Conservation (phyloP, 805 yeast genomes). For the Ogataea haglerorum region DNA sequence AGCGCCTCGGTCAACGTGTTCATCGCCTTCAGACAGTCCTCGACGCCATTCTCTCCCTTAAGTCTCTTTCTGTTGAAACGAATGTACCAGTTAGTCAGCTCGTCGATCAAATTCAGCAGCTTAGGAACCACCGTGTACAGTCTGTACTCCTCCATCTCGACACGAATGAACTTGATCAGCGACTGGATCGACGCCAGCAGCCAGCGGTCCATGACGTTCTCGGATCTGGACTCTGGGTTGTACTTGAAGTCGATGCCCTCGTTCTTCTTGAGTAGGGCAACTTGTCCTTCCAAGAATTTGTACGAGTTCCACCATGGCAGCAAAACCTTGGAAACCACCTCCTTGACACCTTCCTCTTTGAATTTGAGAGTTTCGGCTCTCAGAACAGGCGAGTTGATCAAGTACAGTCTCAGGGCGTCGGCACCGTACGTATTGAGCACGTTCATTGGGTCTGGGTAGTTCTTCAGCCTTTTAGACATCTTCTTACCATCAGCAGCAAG, state of each 20-base stretch:
- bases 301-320: constrained; percentile 99
- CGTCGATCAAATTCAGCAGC: constrained; percentile 82
- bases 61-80: constrained; percentile 97
- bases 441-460: constrained; percentile 90
- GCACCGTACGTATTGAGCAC: constrained; percentile 92
- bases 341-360: constrained; percentile 98
- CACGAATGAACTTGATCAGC: constrained; percentile 77
- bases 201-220: constrained; percentile 97
- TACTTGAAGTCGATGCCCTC: constrained; percentile 67
- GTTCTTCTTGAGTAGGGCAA: constrained; percentile 76
- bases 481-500: constrained; percentile 98
- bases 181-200: constrained; percentile 94
- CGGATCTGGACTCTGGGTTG: constrained; percentile 60
- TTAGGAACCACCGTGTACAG: constrained; percentile 95
- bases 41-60: constrained; percentile 87
- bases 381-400: constrained; percentile 95
- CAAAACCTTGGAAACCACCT: constrained; percentile 91
- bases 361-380: constrained; percentile 95
- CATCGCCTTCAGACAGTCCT: constrained; percentile 81
- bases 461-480: constrained; percentile 97
- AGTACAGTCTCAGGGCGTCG: constrained; percentile 91
- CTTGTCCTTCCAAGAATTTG: constrained; percentile 94
- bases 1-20: constrained; percentile 90
- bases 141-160: constrained; percentile 87
- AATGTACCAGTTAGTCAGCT: constrained; percentile 97